Evolutionary conservation across 352 stramenopile genomes (phyloP).

Genomic region (Globisporangium yorkense): DNA sequence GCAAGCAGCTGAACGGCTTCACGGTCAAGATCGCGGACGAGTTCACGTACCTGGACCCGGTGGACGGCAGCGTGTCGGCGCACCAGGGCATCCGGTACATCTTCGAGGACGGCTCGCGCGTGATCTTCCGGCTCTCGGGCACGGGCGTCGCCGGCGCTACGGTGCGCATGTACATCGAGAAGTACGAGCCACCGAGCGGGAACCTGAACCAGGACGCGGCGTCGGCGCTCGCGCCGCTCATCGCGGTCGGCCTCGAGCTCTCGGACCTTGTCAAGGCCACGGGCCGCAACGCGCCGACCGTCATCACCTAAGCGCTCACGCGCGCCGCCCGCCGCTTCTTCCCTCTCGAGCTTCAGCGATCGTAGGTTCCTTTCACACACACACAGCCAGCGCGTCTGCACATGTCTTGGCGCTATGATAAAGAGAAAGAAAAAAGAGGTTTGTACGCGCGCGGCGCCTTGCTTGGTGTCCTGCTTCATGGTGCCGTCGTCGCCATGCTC

Average conservation of each 20-base stretch:
- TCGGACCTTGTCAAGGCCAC: slow-evolving; percentile 92
- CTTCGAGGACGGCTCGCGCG: slow-evolving; percentile 92
- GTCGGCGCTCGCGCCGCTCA: slow-evolving; percentile 83
- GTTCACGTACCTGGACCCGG: slow-evolving; percentile 98
- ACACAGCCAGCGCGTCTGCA: background rate
- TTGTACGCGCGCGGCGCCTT: background rate
- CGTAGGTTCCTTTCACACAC: background rate
- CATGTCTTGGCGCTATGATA: background rate
- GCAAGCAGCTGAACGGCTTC: slow-evolving; percentile 72
- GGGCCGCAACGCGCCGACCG: slow-evolving; percentile 91
- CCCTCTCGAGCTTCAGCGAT: background rate
- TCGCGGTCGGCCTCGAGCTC: slow-evolving; percentile 89
- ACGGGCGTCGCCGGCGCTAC: slow-evolving; percentile 96
- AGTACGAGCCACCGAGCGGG: slow-evolving; percentile 92
- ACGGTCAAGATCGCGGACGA: slow-evolving; percentile 90
- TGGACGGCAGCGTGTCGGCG: slow-evolving; percentile 94
- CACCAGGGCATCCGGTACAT: slow-evolving; percentile 97
- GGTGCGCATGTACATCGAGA: slow-evolving; percentile 99
- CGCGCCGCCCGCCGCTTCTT: background rate
- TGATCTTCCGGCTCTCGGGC: slow-evolving; percentile 97
- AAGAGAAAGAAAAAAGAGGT: background rate
- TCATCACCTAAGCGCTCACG: slow-evolving; percentile 92
- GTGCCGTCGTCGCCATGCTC: background rate
- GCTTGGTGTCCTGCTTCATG: background rate
- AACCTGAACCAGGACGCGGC: slow-evolving; percentile 79